These are phyloP conservation scores for Coemansia sp. DNA, from an alignment of 192 early-diverging fungal genomes.

Conservation along the genomic window DNA sequence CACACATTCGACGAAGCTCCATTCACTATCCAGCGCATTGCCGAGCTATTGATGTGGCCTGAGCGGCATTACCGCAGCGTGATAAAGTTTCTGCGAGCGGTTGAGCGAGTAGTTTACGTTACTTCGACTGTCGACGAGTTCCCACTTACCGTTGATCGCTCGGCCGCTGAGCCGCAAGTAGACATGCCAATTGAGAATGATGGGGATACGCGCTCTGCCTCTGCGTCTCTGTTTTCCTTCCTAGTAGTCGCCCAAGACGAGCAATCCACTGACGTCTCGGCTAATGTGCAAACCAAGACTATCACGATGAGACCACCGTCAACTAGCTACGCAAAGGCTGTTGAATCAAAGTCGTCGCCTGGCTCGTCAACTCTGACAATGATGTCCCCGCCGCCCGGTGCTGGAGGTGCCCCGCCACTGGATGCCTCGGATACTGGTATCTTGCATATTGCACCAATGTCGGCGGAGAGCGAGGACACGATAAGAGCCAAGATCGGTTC, in stretches of 20 bases:
- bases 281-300: slow-evolving; percentile 10
- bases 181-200: slow-evolving; percentile 25
- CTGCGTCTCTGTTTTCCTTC: slow-evolving; percentile 32
- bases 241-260: slow-evolving; percentile 16
- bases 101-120: slow-evolving; percentile 51
- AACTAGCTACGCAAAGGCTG: slow-evolving; percentile 1
- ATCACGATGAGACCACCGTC: slow-evolving; percentile 6
- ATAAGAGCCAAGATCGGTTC: slow-evolving; percentile 26
- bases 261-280: slow-evolving; percentile 1
- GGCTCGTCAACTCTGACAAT: neutral
- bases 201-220: neutral
- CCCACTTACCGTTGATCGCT: slow-evolving; percentile 14
- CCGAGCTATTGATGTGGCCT: slow-evolving; percentile 46
- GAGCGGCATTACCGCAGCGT: slow-evolving; percentile 48
- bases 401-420: slow-evolving; percentile 24
- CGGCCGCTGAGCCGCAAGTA: neutral
- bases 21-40: slow-evolving; percentile 55
- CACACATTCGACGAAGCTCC: slow-evolving; percentile 54
- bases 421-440: slow-evolving; percentile 55
- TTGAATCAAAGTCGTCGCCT: neutral
- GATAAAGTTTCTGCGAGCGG: slow-evolving; percentile 48
- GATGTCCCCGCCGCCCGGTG: neutral
- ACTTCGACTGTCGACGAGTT: slow-evolving; percentile 56
- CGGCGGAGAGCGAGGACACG: slow-evolving; percentile 18
- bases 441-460: slow-evolving; percentile 31